Conservation (phyloP, 805 yeast genomes). For the Candida alai region DNA sequence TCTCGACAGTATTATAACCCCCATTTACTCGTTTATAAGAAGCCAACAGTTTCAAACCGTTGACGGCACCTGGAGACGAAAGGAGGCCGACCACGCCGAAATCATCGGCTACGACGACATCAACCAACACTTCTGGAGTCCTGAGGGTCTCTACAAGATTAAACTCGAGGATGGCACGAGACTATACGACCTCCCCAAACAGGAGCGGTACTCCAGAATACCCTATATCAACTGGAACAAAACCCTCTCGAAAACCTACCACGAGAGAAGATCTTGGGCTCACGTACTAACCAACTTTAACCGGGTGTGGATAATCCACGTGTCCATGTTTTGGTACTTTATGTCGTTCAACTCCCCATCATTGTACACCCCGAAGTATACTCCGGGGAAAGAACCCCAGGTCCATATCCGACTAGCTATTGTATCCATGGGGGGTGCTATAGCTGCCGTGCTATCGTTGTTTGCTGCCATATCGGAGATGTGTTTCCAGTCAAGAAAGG, state of each 20-base stretch:
- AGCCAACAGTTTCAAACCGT: slow-evolving; percentile 60
- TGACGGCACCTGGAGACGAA: slow-evolving; percentile 52
- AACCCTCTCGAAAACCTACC: slow-evolving; percentile 43
- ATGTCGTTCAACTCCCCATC: slow-evolving; percentile 50
- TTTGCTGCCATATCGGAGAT: slow-evolving; percentile 23
- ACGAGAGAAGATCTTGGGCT: slow-evolving; percentile 47
- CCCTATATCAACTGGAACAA: slow-evolving; percentile 38
- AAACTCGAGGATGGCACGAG: slow-evolving; percentile 27
- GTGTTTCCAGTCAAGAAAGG: slow-evolving; percentile 23
- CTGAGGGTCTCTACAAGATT: slow-evolving; percentile 31
- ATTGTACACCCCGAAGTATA: slow-evolving; percentile 42
- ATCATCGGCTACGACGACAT: slow-evolving; percentile 57
- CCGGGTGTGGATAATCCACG: slow-evolving; percentile 52
- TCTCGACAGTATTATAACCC: slow-evolving; percentile 41
- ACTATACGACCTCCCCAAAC: slow-evolving; percentile 24
- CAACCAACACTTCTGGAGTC: slow-evolving; percentile 50
- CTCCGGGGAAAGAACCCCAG: slow-evolving; percentile 43
- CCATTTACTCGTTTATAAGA: slow-evolving; percentile 55
- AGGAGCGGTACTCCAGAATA: slow-evolving; percentile 28
- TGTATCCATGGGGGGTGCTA: slow-evolving; percentile 43
- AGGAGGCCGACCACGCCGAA: slow-evolving; percentile 65
- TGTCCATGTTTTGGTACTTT: slow-evolving; percentile 49
- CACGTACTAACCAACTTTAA: slow-evolving; percentile 48
- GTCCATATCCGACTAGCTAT: slow-evolving; percentile 34
- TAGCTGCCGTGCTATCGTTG: slow-evolving; percentile 32